Evolutionary conservation across 805 yeast genomes (phyloP), one percentile per base, ranked within the genome.

Genomic region (Saccharomyces paradoxus): DNA sequence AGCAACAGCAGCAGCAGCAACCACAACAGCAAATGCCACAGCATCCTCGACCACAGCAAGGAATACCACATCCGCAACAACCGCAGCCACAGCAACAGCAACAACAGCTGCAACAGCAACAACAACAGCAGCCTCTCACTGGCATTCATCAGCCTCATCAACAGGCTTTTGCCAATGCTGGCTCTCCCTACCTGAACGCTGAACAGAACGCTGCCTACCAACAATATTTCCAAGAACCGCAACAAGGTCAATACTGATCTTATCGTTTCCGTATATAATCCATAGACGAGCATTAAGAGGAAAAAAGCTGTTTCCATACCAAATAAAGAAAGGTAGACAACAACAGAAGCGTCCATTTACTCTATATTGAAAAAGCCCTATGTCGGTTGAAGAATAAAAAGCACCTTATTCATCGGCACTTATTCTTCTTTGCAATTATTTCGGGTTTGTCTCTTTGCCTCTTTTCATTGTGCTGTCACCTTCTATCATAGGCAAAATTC

Each of bases 221-320:
- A 68, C 86, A 81, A 60, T 83, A 82, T 69, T 81, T 83, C 64
- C 77, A 79, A 59, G 80, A 78, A 67, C 76, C 79, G 55, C 85
- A 80, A 67, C 85, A 80, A 68, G 79, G 78, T 63, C 84, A 81
- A 66, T 80, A 71, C 57, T 72, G 58, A 63, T 47, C 24, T 17
- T 17, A 17, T 17, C 44, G 22, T 21, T 17, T 37, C 44, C 44
- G 22, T 49, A n/a, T 30, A 17, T 30, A 49, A 30, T 29, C 17
- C 32, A 28, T 24, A 17, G 41, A 49, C 17, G 41, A 41, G 51
- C 51, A 49, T 26, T 10, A 30, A 17, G 24, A 49, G 14, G 41
- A 17, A 30, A 30, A 28, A 48, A 48, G 30, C 47, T 26, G 29
- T 26, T 32, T 21, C 22, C 24, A 4, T 8, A 17, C 44, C 17